phyloP scores from a whole-genome alignment of 441 rosid genomes.

The Codiaeum variegatum region DNA sequence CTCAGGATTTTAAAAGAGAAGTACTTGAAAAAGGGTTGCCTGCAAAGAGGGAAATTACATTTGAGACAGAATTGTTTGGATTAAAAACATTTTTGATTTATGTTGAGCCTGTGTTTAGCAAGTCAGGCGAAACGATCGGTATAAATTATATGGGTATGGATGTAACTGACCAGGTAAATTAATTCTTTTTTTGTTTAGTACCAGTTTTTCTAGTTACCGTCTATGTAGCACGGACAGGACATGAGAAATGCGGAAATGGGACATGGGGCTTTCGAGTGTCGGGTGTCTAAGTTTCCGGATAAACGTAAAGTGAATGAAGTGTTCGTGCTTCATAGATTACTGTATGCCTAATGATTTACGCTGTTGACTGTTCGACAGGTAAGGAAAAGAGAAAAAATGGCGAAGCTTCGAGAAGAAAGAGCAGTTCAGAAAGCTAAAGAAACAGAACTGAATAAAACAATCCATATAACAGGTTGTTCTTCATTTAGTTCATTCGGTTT shows the following conservation, averaged over 20 bases:
- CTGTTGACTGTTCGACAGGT: slow-evolving; percentile 44
- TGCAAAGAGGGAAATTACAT: slow-evolving; percentile 89
- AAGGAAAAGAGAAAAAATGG: slow-evolving; percentile 78
- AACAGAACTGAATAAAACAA: slow-evolving; percentile 88
- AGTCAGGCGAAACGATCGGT: slow-evolving; percentile 83
- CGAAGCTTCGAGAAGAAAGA: slow-evolving; percentile 83
- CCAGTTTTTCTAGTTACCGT: slow-evolving; percentile 12
- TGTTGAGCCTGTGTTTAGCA: slow-evolving; percentile 92
- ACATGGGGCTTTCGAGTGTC: too few species aligned
- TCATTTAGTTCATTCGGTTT: not conserved
- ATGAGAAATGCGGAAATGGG: too few species aligned
- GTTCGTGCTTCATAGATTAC: too few species aligned
- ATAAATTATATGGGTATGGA: slow-evolving; percentile 98
- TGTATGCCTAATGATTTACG: too few species aligned
- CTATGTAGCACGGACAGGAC: too few species aligned
- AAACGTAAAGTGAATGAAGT: too few species aligned
- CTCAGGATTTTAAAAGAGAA: slow-evolving; percentile 88
- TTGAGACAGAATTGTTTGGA: slow-evolving; percentile 82
- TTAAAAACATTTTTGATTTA: slow-evolving; percentile 81
- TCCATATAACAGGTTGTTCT: slow-evolving; percentile 88
- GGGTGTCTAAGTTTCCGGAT: too few species aligned
- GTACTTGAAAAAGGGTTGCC: slow-evolving; percentile 83
- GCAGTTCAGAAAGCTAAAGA: slow-evolving; percentile 97
- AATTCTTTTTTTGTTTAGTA: not conserved
- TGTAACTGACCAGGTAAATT: slow-evolving; percentile 78